Conservation (phyloP, 176 grass and related monocot genomes). For the Hsuehochloa calcarea region DNA sequence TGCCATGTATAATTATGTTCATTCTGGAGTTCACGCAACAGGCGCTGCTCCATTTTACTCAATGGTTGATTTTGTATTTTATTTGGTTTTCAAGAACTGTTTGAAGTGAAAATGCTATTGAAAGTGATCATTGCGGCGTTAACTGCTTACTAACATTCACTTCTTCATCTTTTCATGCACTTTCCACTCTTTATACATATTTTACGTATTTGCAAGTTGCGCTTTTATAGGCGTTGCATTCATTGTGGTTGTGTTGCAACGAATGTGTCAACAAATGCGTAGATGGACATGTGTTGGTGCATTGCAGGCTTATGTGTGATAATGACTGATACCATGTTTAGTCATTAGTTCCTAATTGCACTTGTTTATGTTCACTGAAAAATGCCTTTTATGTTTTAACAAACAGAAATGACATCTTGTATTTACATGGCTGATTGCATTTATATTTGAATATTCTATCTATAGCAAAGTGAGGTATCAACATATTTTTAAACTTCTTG, state of each 20-base stretch:
- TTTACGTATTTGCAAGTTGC: background rate
- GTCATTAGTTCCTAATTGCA: background rate
- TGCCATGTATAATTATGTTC: background rate
- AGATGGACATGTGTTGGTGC: constrained; percentile 3
- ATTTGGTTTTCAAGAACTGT: background rate
- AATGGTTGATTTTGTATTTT: background rate
- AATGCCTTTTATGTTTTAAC: background rate
- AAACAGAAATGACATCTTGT: background rate
- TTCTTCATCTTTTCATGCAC: background rate
- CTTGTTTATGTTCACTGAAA: background rate
- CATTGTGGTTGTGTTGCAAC: constrained; percentile 10
- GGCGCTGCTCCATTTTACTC: background rate
- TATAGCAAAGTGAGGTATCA: background rate
- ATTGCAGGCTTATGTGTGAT: background rate
- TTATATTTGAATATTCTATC: background rate
- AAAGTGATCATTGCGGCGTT: background rate
- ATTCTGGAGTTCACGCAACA: background rate
- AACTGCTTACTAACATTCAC: background rate
- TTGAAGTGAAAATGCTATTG: background rate
- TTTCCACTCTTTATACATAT: background rate
- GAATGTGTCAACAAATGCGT: background rate
- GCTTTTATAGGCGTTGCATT: constrained; percentile 21
- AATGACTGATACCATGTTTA: background rate
- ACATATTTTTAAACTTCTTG: background rate
- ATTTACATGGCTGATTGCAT: background rate